Conservation (phyloP, 805 yeast species). For the Debaryomyces castellii region DNA sequence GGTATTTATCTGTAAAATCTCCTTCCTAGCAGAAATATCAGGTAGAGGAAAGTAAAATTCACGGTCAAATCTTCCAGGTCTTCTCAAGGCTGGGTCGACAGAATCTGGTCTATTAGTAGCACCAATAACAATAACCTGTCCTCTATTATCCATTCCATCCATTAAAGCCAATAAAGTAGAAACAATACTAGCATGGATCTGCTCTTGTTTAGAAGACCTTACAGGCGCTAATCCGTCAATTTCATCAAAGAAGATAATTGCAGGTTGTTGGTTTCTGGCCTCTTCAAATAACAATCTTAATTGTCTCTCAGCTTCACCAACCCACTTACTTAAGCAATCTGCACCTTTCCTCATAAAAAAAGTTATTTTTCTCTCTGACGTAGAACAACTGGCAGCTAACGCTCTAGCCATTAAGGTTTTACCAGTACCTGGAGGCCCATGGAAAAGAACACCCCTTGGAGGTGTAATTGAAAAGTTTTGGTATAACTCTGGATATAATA, state of each 20-base stretch:
- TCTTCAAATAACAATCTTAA: conserved; percentile 88
- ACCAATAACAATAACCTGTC: conserved; percentile 96
- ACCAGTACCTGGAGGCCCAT: conserved; percentile 99
- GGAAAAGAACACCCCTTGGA: conserved; percentile 95
- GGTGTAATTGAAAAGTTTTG: conserved; percentile 89
- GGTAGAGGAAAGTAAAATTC: conserved; percentile 97
- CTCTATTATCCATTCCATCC: conserved; percentile 99
- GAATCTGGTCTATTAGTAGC: conserved; percentile 98
- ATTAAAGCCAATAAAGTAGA: conserved; percentile 91
- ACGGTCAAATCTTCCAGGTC: conserved; percentile 97
- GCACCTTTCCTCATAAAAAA: conserved; percentile 99
- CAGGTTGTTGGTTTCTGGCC: conserved; percentile 93
- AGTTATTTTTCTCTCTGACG: conserved; percentile 81
- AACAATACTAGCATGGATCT: conserved; percentile 95
- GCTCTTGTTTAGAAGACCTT: conserved; percentile 95
- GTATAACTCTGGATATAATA: conserved; percentile 90
- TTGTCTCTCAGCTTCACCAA: conserved; percentile 98
- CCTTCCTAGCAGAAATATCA: conserved; percentile 71
- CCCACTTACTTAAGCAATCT: conserved; percentile 96
- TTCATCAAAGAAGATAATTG: conserved; percentile 95
- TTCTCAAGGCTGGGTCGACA: conserved; percentile 94
- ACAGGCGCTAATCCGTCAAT: conserved; percentile 99
- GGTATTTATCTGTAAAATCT: conserved; percentile 83
- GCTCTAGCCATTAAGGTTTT: conserved; percentile 98
- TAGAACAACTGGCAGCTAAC: conserved; percentile 89